These are phyloP conservation scores for Pittosporum tobira DNA, from an alignment of 129 eudicot genomes.

Conservation along the genomic window DNA sequence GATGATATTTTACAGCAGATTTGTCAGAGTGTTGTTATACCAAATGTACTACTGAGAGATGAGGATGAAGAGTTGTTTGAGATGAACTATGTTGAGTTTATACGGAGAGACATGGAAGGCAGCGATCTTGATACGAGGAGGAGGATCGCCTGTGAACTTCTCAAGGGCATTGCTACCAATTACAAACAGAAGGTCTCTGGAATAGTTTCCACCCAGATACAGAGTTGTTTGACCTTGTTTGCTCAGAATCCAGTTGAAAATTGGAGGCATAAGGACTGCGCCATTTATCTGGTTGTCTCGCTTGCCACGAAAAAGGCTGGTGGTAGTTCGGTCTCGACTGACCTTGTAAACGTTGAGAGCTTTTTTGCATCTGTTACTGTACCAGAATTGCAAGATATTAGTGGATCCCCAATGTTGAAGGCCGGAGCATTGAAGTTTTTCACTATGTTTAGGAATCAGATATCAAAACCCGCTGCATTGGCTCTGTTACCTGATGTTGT, in stretches of 20 bases:
- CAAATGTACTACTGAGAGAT: conserved; percentile 87
- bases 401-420: conserved; percentile 72
- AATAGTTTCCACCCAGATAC: conserved; percentile 54
- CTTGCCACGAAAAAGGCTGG: conserved; percentile 67
- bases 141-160: conserved; percentile 96
- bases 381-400: conserved; percentile 83
- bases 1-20: conserved; percentile 69
- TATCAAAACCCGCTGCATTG: conserved; percentile 59
- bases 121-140: conserved; percentile 91
- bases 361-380: conserved; percentile 73
- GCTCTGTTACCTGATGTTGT: conserved; percentile 75
- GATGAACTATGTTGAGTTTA: conserved; percentile 84
- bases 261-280: conserved; percentile 92
- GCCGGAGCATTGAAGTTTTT: conserved; percentile 90
- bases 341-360: conserved; percentile 68
- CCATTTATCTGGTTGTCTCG: conserved; percentile 80
- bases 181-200: conserved; percentile 63
- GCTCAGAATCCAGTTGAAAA: conserved; percentile 61
- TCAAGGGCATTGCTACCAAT: conserved; percentile 76
- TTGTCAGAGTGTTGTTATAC: conserved; percentile 71
- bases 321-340: conserved; percentile 68
- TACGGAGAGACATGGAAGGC: conserved; percentile 90
- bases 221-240: conserved; percentile 49
- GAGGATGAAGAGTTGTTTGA: conserved; percentile 95
- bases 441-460: conserved; percentile 60